Percentiles rank a stretch among this genome's conserved stretches.
Evolutionary conservation across 768 basidiomycete species (phyloP).

Genomic region (Russula olivacea): DNA sequence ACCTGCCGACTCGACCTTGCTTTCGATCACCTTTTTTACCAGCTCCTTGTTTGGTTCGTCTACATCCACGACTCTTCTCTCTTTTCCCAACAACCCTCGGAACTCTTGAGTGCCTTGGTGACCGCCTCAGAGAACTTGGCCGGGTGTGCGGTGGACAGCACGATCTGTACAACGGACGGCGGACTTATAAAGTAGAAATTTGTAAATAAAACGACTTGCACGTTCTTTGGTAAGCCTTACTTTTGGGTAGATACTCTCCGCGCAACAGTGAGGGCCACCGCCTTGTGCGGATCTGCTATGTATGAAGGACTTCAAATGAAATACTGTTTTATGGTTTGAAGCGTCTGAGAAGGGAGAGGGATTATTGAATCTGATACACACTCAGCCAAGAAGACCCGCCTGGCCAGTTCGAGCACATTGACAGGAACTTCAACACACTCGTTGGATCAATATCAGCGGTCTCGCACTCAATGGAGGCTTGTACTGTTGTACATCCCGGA

Average conservation of each 20-base stretch:
- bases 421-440: slow-evolving; percentile 69
- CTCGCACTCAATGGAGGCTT: slow-evolving; percentile 95
- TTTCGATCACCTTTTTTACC: slow-evolving; percentile 58
- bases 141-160: slow-evolving; percentile 93
- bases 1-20: slow-evolving; percentile 21
- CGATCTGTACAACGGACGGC: slow-evolving; percentile 53
- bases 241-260: slow-evolving; percentile 51
- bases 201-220: not conserved
- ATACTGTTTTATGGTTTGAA: slow-evolving; percentile 67
- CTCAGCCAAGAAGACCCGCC: slow-evolving; percentile 83
- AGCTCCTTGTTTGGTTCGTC: slow-evolving; percentile 61
- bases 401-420: slow-evolving; percentile 61
- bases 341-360: slow-evolving; percentile 49
- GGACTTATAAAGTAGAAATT: slow-evolving; percentile 35
- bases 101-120: slow-evolving; percentile 74
- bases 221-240: slow-evolving; percentile 35
- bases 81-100: slow-evolving; percentile 66
- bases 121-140: slow-evolving; percentile 97
- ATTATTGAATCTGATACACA: slow-evolving; percentile 55
- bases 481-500: slow-evolving; percentile 95
- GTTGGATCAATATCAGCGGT: no score
- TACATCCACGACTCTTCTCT: slow-evolving; percentile 74
- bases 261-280: slow-evolving; percentile 82
- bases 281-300: slow-evolving; percentile 92
- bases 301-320: slow-evolving; percentile 59